Evolutionary conservation across 768 basidiomycete species (phyloP).

Genomic region (Russula sp.): DNA sequence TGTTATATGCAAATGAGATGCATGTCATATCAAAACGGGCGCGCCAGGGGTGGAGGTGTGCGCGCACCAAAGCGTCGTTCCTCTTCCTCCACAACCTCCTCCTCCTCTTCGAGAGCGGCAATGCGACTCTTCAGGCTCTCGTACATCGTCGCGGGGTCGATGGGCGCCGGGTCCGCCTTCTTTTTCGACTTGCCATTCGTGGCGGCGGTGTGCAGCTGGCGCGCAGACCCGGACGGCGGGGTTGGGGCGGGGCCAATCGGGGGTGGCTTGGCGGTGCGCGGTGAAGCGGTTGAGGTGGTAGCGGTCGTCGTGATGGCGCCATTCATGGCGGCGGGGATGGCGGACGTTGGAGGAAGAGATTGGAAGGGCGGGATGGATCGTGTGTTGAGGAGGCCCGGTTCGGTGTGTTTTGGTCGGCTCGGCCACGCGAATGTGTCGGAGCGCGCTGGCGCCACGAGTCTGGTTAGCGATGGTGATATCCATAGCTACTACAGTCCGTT

Average conservation of each 20-base stretch:
- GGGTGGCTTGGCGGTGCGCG: slow-evolving; percentile 24
- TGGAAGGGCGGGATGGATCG: neutral
- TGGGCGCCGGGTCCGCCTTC: slow-evolving; percentile 56
- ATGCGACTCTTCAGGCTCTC: slow-evolving; percentile 84
- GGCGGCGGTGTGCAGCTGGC: slow-evolving; percentile 34
- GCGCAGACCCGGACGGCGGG: slow-evolving; percentile 36
- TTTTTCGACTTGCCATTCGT: slow-evolving; percentile 43
- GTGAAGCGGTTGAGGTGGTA: slow-evolving; percentile 1
- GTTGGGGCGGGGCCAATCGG: slow-evolving; percentile 29
- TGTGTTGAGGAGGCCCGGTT: neutral
- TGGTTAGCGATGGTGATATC: neutral
- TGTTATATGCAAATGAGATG: slow-evolving; percentile 27
- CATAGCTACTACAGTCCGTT: no score
- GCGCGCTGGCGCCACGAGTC: slow-evolving; percentile 8
- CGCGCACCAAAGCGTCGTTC: slow-evolving; percentile 66
- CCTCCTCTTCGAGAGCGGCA: slow-evolving; percentile 83
- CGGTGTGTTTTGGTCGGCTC: neutral
- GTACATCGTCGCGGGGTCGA: slow-evolving; percentile 82
- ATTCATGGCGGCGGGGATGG: slow-evolving; percentile 2
- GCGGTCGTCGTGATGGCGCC: slow-evolving; percentile 8
- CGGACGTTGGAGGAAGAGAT: neutral
- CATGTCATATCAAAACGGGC: slow-evolving; percentile 10
- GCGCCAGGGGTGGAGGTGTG: neutral
- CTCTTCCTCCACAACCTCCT: slow-evolving; percentile 81
- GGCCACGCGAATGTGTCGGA: slow-evolving; percentile 3